phyloP scores from a whole-genome alignment of 768 basidiomycete species.

The Tulasnella sp. region DNA sequence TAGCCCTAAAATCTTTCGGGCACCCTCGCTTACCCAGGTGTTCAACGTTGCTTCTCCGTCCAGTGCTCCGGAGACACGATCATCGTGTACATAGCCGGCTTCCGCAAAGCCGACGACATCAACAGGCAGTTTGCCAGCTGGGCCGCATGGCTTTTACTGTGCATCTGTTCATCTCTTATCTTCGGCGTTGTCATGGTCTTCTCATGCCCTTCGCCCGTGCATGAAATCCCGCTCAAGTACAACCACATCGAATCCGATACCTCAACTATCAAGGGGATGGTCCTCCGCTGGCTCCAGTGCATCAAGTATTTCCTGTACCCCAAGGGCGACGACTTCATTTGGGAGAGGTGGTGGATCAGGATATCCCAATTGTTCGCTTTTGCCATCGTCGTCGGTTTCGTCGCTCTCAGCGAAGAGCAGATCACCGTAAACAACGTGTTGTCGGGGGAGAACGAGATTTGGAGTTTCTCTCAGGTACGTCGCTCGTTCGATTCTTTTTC shows the following conservation, averaged over 20 bases:
- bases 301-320: not conserved
- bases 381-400: not conserved
- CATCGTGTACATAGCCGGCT: constrained; percentile 18
- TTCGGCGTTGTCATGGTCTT: constrained; percentile 24
- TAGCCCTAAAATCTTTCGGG: no score
- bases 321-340: not conserved
- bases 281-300: not conserved
- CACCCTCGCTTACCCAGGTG: no score
- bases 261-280: not conserved
- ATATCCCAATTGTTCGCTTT: not conserved
- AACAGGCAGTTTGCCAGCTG: constrained; percentile 19
- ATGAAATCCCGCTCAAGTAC: constrained; percentile 5
- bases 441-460: constrained; percentile 15
- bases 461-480: constrained; percentile 19
- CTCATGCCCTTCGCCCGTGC: not conserved
- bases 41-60: no score
- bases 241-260: not conserved
- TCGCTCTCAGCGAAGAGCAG: constrained; percentile 8
- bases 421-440: constrained; percentile 8
- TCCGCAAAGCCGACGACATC: constrained; percentile 11
- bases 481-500: not conserved
- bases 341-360: constrained; percentile 8
- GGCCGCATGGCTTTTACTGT: constrained; percentile 24
- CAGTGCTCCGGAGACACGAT: constrained; percentile 20
- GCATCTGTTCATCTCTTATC: constrained; percentile 1